Evolutionary conservation across 768 basidiomycete species (phyloP).

Genomic region (Galerina marginata): DNA sequence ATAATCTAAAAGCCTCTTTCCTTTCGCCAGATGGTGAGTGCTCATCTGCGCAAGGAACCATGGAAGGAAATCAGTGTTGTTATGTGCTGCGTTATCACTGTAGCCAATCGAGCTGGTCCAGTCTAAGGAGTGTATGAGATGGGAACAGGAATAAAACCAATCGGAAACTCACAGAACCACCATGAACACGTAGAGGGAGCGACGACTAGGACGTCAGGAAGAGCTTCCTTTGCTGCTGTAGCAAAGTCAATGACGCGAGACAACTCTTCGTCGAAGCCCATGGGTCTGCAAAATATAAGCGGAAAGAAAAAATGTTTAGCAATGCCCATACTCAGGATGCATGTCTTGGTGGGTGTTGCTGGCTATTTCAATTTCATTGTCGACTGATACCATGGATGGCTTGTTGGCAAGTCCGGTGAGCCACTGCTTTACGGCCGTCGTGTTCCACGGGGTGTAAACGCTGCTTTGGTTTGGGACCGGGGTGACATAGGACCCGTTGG

Average conservation of each 20-base stretch:
- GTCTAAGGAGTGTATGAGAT: slow-evolving; percentile 35
- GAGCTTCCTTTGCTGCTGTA: slow-evolving; percentile 46
- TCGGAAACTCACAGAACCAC: slow-evolving; percentile 46
- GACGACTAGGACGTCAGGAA: slow-evolving; percentile 49
- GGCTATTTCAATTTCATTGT: slow-evolving; percentile 65
- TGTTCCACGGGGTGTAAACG: slow-evolving; percentile 56
- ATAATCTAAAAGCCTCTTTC: slow-evolving; percentile 55
- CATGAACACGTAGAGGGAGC: slow-evolving; percentile 54
- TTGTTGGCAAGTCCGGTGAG: slow-evolving; percentile 51
- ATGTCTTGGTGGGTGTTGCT: slow-evolving; percentile 60
- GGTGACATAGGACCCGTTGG: slow-evolving; percentile 51
- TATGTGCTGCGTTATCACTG: slow-evolving; percentile 54
- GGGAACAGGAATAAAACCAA: neutral
- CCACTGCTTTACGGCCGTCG: slow-evolving; percentile 47
- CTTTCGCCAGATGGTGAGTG: slow-evolving; percentile 34
- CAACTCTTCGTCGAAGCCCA: slow-evolving; percentile 59
- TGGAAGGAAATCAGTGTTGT: slow-evolving; percentile 58
- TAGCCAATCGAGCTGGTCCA: slow-evolving; percentile 57
- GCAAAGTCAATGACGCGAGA: slow-evolving; percentile 48
- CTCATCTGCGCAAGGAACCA: slow-evolving; percentile 62
- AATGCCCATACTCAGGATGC: slow-evolving; percentile 48
- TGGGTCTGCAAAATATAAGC: slow-evolving; percentile 32
- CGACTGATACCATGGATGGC: slow-evolving; percentile 52
- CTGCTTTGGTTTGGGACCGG: slow-evolving; percentile 43
- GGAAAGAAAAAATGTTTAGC: neutral